Evolutionary conservation across 2,329 filamentous ascomycete genomes (phyloP), one percentile per base, ranked within the genome.

Genomic region (Hypoxylon sp.): DNA sequence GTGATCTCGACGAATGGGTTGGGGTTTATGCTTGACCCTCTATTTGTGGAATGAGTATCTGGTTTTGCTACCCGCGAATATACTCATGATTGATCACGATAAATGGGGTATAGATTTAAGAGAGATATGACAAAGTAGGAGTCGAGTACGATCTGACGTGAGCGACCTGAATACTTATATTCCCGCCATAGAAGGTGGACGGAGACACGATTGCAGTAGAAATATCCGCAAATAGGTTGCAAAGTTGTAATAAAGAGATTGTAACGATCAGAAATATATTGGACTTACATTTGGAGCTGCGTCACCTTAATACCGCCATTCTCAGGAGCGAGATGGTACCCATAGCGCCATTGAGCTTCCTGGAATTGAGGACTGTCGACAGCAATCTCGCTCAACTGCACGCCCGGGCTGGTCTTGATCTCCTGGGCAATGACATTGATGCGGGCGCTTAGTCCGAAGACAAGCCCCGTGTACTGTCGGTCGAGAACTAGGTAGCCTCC

Each of bases 401-500:
- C 89, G 21, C 90, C 91, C 42, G 86, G 83, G 69, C 85, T 88
- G 15, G 88, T 87, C 71, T 81, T 81, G 71, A 89, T 87, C 70
- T 86, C 83, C 54, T 83, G 81, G 7, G 88, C 87, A 65, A 91
- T 78, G 67, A 91, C 86, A 72, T 90, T 90, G 81, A 93, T 90
- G 70, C 90, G 84, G 48, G 90, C 88, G 75, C 87, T 87, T 62
- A 92, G 86, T 31, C 89, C 89, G 75, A 91, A 87, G 68, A 93
- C 87, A 60, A 93, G 82, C 29, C 91, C 95, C 2, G 92, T 96
- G 81, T 98, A 94, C 68, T 87, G 85, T 68, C 93, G 89, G 82
- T 98, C 95, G 50, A 99, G 90, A 21, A 98, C 95, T 50, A 98
- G 89, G 81, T 98, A 99, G 68, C 96, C 96, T 70, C 96, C 96